A percentile compares a stretch with the other conserved stretches of the same genome.
These are phyloP conservation scores for Echium plantagineum DNA, from an alignment of 257 asterid genomes.

Conservation along the genomic window DNA sequence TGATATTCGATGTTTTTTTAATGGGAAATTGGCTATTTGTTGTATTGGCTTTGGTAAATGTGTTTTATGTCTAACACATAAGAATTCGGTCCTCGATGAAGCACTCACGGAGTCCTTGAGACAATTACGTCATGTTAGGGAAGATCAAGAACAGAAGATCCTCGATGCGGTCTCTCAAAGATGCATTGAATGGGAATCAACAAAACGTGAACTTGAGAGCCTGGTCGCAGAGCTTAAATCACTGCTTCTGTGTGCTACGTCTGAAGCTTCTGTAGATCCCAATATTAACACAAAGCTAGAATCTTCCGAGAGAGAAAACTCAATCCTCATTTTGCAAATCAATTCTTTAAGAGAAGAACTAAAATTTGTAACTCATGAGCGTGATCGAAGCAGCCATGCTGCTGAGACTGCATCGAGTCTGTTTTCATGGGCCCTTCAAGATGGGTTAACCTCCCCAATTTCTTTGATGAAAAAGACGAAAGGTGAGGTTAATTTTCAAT, in stretches of 20 bases:
- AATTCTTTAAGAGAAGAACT: too few species aligned
- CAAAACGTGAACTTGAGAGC: slow-evolving; percentile 42
- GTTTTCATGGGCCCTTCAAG: too few species aligned
- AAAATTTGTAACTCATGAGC: slow-evolving; percentile 32
- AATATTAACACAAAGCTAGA: slow-evolving; percentile 43
- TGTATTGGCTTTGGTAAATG: too few species aligned
- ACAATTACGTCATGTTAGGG: slow-evolving; percentile 75
- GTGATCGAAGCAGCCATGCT: slow-evolving; percentile 46
- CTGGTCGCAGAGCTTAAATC: slow-evolving; percentile 40
- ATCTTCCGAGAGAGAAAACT: slow-evolving; percentile 49
- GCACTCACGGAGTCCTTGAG: slow-evolving; percentile 89
- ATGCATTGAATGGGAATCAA: slow-evolving; percentile 41
- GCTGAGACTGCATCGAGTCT: slow-evolving; percentile 90
- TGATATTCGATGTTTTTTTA: too few species aligned
- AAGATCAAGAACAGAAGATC: slow-evolving; percentile 62
- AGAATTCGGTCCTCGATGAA: slow-evolving; percentile 64
- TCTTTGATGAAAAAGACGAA: too few species aligned
- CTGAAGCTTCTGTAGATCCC: slow-evolving; percentile 29
- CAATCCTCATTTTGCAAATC: slow-evolving; percentile 35
- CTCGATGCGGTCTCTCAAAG: slow-evolving; percentile 28
- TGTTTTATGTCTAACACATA: slow-evolving; percentile 31
- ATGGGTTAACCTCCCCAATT: too few species aligned
- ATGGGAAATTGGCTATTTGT: too few species aligned
- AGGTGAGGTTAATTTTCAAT: too few species aligned
- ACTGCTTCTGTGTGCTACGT: slow-evolving; percentile 33